Base-by-base conservation (phyloP, 2,329 filamentous ascomycete species). In the Aspergillus proliferans region DNA sequence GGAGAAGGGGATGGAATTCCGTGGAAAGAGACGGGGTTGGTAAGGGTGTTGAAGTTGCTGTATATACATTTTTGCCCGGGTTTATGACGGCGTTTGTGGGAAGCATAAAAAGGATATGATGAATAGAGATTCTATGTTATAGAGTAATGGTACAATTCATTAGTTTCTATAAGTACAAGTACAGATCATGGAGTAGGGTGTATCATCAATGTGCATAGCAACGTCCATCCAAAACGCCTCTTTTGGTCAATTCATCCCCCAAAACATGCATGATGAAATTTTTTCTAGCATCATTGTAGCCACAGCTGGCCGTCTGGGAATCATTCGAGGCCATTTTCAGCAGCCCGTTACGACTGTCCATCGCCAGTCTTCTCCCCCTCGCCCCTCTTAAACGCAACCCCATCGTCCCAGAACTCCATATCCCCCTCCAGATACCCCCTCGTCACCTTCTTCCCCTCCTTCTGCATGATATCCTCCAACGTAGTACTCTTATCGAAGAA, bases 391-490 rank as follows among this genome's bases (percentile, higher is more conserved):
- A 34, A 18, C n/a, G 70, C 66, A 2, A 73, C 71, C 14, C 84
- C 82, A 56, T 95, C 88, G 26, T 87, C 85, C 86, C 90, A 95
- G 58, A 96, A 93, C 68, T 97, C 92, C 43, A 96, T 73, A 65
- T 95, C 87, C n/a, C 88, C 89, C 57, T 91, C 84, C 46, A 86
- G 71, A 55, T 83, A 79, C 4, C 91, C 92, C 63, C 86, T 86
- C 73, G 93, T 80, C 45, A 97, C 70, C 53, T 92, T 85, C 68
- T 94, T 87, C 1, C 71, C 72, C 45, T 68, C 63, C 28, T 66
- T 54, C 21, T 61, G 52, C 45, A 75, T 45, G 18, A 75, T 65
- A 56, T 74, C 72, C 51, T 74, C 72, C 18, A 75, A 52, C 0
- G 70, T 74, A 12, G 60, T 68, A 24, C 63, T 63, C 41, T 66